Conservation (phyloP, 2,329 filamentous ascomycete genomes). For the Diaporthe ampelina region DNA sequence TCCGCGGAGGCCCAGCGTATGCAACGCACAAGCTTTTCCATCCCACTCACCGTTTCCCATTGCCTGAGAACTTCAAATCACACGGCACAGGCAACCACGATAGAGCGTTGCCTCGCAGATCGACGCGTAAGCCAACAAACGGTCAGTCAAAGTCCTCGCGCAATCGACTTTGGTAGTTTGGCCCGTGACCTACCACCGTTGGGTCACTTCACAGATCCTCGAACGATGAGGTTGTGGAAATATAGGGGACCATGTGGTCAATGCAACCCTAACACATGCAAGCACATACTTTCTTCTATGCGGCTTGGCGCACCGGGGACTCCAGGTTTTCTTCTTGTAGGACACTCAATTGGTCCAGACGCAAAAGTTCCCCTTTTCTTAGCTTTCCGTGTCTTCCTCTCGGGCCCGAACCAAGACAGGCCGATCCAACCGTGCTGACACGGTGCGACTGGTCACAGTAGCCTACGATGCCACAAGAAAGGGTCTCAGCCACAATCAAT, state of each 20-base stretch:
- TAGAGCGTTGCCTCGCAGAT: slow-evolving; percentile 1
- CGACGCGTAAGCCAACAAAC: slow-evolving; percentile 6
- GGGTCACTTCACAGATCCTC: slow-evolving; percentile 19
- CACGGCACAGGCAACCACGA: background rate
- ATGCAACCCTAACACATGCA: slow-evolving; percentile 15
- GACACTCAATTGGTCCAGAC: background rate
- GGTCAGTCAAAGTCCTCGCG: background rate
- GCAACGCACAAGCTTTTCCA: slow-evolving; percentile 25
- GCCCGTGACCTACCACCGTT: background rate
- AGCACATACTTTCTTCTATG: background rate
- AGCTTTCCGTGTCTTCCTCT: slow-evolving; percentile 20
- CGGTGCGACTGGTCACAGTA: background rate
- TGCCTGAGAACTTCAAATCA: background rate
- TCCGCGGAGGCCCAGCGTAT: slow-evolving; percentile 2
- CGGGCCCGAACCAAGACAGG: background rate
- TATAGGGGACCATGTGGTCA: background rate
- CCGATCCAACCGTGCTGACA: background rate
- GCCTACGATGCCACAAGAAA: background rate
- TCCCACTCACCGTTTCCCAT: background rate
- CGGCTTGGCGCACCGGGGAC: slow-evolving; percentile 4
- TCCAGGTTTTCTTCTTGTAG: background rate
- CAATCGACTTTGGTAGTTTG: background rate
- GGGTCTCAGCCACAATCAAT: background rate
- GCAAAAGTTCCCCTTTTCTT: slow-evolving; percentile 17
- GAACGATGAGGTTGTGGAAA: slow-evolving; percentile 4